These are phyloP conservation scores for Chrysanthemum lavandulifolium DNA, from an alignment of 129 eudicot species.

Conservation along the genomic window DNA sequence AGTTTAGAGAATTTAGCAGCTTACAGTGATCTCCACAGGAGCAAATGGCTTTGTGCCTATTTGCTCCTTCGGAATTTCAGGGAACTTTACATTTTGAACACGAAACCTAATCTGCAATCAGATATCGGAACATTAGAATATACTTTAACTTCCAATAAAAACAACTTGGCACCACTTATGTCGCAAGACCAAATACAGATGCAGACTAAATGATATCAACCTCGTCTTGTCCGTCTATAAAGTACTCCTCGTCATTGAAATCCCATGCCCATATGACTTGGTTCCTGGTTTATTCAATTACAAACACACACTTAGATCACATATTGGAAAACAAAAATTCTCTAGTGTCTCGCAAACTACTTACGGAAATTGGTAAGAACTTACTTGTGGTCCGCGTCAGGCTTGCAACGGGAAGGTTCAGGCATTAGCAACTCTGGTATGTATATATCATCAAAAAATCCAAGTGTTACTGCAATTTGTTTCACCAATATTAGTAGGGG, in stretches of 20 bases:
- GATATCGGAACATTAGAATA: neutral
- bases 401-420: slow-evolving; percentile 46
- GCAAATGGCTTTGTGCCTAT: slow-evolving; percentile 65
- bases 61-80: slow-evolving; percentile 71
- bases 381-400: slow-evolving; percentile 55
- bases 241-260: slow-evolving; percentile 44
- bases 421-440: slow-evolving; percentile 69
- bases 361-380: slow-evolving; percentile 20
- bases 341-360: neutral
- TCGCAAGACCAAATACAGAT: neutral
- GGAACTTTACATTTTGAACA: slow-evolving; percentile 62
- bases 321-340: neutral
- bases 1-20: slow-evolving; percentile 22
- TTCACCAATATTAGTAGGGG: slow-evolving; percentile 13
- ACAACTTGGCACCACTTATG: neutral
- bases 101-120: slow-evolving; percentile 73
- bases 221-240: slow-evolving; percentile 64
- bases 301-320: neutral
- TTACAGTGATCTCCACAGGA: slow-evolving; percentile 85
- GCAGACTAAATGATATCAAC: slow-evolving; percentile 28
- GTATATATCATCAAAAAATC: slow-evolving; percentile 91
- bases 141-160: slow-evolving; percentile 4
- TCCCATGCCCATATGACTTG: slow-evolving; percentile 70
- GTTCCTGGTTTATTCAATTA: slow-evolving; percentile 38
- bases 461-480: slow-evolving; percentile 75